phyloP scores from a whole-genome alignment of 495 filamentous ascomycete species.

The Wilcoxina mikolae region DNA sequence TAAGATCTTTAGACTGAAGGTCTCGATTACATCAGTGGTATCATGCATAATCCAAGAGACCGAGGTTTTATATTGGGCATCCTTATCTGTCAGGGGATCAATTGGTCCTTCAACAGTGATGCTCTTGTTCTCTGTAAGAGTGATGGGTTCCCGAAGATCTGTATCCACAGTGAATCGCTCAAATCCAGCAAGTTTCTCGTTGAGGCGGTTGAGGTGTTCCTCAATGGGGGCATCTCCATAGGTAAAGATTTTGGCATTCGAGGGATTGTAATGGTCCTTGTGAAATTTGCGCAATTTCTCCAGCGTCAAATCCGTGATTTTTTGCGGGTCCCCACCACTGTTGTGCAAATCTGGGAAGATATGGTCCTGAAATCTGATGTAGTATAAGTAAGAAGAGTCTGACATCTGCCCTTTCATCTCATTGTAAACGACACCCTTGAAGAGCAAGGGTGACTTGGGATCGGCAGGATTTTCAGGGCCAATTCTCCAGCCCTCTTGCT shows the following conservation, averaged over 20 bases:
- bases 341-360: conserved; percentile 89
- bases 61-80: conserved; percentile 84
- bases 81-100: conserved; percentile 72
- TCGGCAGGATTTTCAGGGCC: conserved; percentile 74
- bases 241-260: conserved; percentile 85
- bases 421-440: conserved; percentile 98
- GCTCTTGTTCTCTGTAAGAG: conserved; percentile 47
- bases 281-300: conserved; percentile 76
- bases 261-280: conserved; percentile 84
- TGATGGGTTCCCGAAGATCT: conserved; percentile 60
- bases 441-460: conserved; percentile 51
- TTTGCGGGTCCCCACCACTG: conserved; percentile 86
- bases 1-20: conserved; percentile 66
- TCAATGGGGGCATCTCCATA: conserved; percentile 84
- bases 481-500: conserved; percentile 90
- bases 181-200: conserved; percentile 55
- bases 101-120: conserved; percentile 65
- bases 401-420: conserved; percentile 99
- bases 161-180: conserved; percentile 50
- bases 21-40: conserved; percentile 64
- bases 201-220: conserved; percentile 64
- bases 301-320: conserved; percentile 88
- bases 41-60: conserved; percentile 83
- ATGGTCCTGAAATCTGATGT: conserved; percentile 84
- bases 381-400: conserved; percentile 88